Conservation (phyloP, 306 rosid genomes). For the Dalbergia cultrata region DNA sequence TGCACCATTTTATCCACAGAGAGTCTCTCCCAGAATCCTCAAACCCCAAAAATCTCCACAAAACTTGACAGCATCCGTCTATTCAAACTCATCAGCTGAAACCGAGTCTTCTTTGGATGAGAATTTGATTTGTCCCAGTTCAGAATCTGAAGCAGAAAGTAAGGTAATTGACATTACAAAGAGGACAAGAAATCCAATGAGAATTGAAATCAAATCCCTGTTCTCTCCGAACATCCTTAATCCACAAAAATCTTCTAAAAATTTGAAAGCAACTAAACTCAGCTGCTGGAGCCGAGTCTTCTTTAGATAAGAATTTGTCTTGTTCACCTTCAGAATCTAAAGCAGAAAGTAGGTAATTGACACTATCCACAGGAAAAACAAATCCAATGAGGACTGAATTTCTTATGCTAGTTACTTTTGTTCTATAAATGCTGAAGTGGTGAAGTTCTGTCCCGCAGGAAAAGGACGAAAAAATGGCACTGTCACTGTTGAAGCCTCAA, state of each 20-base stretch:
- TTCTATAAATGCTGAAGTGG: conserved; percentile 42
- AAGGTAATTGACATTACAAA: conserved; percentile 68
- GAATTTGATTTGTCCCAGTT: conserved; percentile 50
- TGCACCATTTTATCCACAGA: conserved; percentile 61
- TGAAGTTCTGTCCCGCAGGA: conserved; percentile 64
- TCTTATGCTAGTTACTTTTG: conserved; percentile 50
- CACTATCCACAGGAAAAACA: conserved; percentile 40
- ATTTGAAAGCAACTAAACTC: conserved; percentile 51
- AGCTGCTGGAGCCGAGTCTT: conserved; percentile 55
- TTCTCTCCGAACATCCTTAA: not conserved
- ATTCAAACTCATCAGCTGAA: conserved; percentile 54
- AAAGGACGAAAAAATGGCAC: conserved; percentile 55
- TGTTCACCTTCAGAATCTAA: conserved; percentile 66
- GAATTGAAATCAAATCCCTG: conserved; percentile 47
- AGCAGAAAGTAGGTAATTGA: conserved; percentile 74
- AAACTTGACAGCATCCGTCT: conserved; percentile 43
- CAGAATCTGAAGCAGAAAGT: conserved; percentile 70
- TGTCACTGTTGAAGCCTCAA: conserved; percentile 51
- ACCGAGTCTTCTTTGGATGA: conserved; percentile 57
- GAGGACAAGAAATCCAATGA: conserved; percentile 12
- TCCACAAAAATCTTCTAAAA: conserved; percentile 43
- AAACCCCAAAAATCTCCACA: conserved; percentile 52
- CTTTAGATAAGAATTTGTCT: conserved; percentile 51
- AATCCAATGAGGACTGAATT: conserved; percentile 50
- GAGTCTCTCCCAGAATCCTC: conserved; percentile 59